phyloP scores from a whole-genome alignment of 2,329 filamentous ascomycete species.

The Thielaviopsis euricoi region DNA sequence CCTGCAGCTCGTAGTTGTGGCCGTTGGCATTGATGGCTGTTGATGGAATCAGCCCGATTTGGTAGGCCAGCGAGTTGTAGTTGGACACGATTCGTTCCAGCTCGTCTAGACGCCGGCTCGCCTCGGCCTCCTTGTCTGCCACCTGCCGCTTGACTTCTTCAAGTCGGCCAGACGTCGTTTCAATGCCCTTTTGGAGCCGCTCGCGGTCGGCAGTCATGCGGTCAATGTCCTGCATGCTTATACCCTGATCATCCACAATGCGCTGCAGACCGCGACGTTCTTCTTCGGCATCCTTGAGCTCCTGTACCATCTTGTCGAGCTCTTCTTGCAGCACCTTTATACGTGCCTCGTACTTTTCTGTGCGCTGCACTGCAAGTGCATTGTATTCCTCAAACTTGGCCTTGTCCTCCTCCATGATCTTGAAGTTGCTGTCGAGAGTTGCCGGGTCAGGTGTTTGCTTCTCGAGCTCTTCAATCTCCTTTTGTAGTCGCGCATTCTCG shows the following conservation, averaged over 20 bases:
- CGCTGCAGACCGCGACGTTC: constrained; percentile 68
- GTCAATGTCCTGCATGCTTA: constrained; percentile 97
- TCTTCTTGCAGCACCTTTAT: constrained; percentile 75
- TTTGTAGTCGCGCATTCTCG: constrained; percentile 62
- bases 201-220: constrained; percentile 95
- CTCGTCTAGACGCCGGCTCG: constrained; percentile 72
- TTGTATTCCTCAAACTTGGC: constrained; percentile 95
- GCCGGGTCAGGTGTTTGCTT: constrained; percentile 72
- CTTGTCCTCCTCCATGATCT: constrained; percentile 86
- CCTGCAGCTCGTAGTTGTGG: constrained; percentile 64
- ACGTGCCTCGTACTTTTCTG: constrained; percentile 73
- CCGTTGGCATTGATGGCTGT: constrained; percentile 77
- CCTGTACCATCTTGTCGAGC: constrained; percentile 58
- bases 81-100: constrained; percentile 78
- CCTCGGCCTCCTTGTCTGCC: constrained; percentile 74
- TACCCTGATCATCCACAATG: constrained; percentile 79
- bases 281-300: constrained; percentile 64
- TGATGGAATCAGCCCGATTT: constrained; percentile 75
- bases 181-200: constrained; percentile 75
- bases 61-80: constrained; percentile 90
- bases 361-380: constrained; percentile 61
- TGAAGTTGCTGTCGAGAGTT: constrained; percentile 74
- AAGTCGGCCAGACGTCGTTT: constrained; percentile 55
- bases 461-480: constrained; percentile 80
- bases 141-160: constrained; percentile 76